Base-by-base conservation (phyloP, 176 grass and related monocot genomes). In the Zoysia japonica region DNA sequence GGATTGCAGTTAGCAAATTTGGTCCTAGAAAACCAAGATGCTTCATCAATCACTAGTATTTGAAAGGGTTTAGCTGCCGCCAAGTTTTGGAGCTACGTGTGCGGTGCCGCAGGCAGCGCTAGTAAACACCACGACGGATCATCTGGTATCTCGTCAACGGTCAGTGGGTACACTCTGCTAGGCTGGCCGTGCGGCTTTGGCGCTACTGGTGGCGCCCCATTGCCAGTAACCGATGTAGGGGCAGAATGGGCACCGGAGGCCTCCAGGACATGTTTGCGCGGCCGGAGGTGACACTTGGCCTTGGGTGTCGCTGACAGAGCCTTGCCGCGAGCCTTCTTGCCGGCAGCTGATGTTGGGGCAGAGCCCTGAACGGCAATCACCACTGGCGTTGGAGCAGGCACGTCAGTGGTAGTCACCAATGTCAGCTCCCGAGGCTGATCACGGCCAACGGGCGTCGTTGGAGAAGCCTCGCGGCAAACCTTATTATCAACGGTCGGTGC, bases 291-390 rank as follows among this genome's bases (percentile, higher is more conserved):
- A 11, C 47, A 47, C 40, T 82, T 70, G 65, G 72, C 57, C 16
- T 76, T 70, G 72, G 66, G 57, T 12, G 66, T 47, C 28, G 16
- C 65, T 45, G 66, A 56, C 38, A 28, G 47, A 71, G 56, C 13
- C 6, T 70, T 75, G 53, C 45, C 0, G 3, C 53, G 7, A 12
- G 50, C 53, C 46, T 53, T 80, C 20, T 49, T 62, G 65, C 57
- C 10, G 45, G 70, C 44, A 61, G 67, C 51, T 4, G 70, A 65
- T 82, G 47, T 53, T 52, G 76, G 35, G 17, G 46, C n/a, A 75
- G 63, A 52, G 10, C 53, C 4, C 11, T 14, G 11, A 17, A 57
- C 61, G 67, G 69, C 17, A 11, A 64, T 72, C 7, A 19, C 61
- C 48, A 44, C 19, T 17, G 70, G 61, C 2, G 9, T 16, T 53